Percentiles rank a stretch among this genome's conserved stretches.
Conservation (phyloP, 1,284 basidiomycete species). For the Malassezia slooffiae region DNA sequence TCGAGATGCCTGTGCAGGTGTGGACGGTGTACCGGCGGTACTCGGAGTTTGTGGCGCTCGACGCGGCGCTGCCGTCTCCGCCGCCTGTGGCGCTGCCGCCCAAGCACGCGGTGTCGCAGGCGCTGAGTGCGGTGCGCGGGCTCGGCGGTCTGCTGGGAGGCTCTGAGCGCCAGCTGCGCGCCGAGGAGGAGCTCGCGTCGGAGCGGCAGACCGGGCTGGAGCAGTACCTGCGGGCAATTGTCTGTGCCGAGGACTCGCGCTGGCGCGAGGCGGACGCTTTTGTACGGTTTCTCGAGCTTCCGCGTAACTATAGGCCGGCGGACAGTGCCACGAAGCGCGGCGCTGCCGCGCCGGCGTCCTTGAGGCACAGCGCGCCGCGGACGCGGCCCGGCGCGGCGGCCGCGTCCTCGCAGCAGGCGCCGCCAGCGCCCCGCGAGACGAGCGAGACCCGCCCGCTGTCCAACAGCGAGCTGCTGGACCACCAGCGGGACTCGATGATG, state of each 20-base stretch:
- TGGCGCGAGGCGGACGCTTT: slow-evolving; percentile 75
- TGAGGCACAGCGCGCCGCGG: too few relatives aligned
- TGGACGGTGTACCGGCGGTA: slow-evolving; percentile 90
- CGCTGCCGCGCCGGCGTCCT: neutral
- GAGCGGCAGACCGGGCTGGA: slow-evolving; percentile 68
- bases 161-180: neutral
- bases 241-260: slow-evolving; percentile 64
- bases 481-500: slow-evolving; percentile 65
- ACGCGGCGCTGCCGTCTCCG: slow-evolving; percentile 65
- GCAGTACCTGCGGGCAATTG: slow-evolving; percentile 70
- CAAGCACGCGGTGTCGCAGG: slow-evolving; percentile 57
- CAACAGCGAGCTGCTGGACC: slow-evolving; percentile 63
- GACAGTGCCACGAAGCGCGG: neutral
- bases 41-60: slow-evolving; percentile 78
- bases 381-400: too few relatives aligned
- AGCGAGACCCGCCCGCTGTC: slow-evolving; percentile 74
- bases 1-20: slow-evolving; percentile 60
- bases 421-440: slow-evolving; percentile 56
- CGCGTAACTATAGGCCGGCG: slow-evolving; percentile 38
- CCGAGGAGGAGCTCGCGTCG: slow-evolving; percentile 53
- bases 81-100: slow-evolving; percentile 69
- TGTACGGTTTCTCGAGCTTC: slow-evolving; percentile 73
- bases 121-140: slow-evolving; percentile 30
- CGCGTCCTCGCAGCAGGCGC: neutral
- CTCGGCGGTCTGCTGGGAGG: slow-evolving; percentile 14